A percentile compares a stretch with the other conserved stretches of the same genome.
These are phyloP conservation scores for Hysterium pulicare DNA, from an alignment of 2,329 filamentous ascomycete genomes.

Conservation along the genomic window DNA sequence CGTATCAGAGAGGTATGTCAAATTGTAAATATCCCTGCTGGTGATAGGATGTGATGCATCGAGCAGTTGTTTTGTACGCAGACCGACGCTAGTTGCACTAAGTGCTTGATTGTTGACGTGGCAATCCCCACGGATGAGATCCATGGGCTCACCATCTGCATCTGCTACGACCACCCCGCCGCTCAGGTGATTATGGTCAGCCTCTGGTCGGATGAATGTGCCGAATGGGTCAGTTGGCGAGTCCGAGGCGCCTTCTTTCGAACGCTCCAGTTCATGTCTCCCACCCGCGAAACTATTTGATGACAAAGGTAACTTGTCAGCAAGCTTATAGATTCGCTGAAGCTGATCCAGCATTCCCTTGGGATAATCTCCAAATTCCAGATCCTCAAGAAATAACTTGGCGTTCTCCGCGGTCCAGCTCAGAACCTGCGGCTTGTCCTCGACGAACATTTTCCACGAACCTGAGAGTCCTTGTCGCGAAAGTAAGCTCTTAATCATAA, in stretches of 20 bases:
- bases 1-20: no score
- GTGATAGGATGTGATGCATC: no score
- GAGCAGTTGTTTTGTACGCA: no score
- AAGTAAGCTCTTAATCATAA: conserved; percentile 4
- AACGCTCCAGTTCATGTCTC: no score
- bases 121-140: no score
- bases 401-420: conserved; percentile 1
- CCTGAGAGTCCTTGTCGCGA: not conserved
- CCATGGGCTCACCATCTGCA: no score
- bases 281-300: not conserved
- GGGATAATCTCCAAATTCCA: conserved; percentile 5
- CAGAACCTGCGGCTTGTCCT: not conserved
- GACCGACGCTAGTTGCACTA: no score
- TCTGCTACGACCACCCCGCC: no score
- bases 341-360: not conserved
- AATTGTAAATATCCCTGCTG: no score
- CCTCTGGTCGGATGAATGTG: not conserved
- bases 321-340: conserved; percentile 3
- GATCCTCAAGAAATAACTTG: conserved; percentile 1
- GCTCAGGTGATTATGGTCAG: not conserved
- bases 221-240: no score
- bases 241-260: no score
- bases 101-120: no score
- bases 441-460: conserved; percentile 1
- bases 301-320: not conserved